Evolutionary conservation across 179 eudicot genomes (phyloP).

Genomic region (Dionaea muscipula): DNA sequence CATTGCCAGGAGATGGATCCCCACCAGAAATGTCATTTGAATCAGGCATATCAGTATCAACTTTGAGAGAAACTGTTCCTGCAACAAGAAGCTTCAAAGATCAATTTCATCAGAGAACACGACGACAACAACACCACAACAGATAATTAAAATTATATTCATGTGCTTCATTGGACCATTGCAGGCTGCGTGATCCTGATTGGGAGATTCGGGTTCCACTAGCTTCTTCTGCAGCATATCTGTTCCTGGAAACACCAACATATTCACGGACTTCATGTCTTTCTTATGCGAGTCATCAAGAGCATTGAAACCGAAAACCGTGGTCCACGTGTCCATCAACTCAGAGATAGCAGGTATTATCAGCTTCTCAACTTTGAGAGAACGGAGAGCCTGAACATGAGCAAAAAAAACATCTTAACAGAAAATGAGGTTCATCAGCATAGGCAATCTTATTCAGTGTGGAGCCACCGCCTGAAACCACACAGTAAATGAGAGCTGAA

Average conservation of each 20-base stretch:
- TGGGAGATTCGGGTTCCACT: constrained; percentile 13
- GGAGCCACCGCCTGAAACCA: too few relatives aligned
- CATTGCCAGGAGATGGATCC: constrained; percentile 24
- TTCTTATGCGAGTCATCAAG: constrained; percentile 49
- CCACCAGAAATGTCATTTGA: constrained; percentile 21
- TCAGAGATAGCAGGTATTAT: constrained; percentile 89
- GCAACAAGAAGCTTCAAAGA: constrained; percentile 8
- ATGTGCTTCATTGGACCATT: constrained; percentile 11
- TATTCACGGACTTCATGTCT: constrained; percentile 60
- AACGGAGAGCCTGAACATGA: constrained; percentile 46
- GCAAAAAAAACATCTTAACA: constrained; percentile 8
- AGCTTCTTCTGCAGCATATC: constrained; percentile 79
- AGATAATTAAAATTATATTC: background rate
- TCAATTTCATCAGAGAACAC: constrained; percentile 7
- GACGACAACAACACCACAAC: background rate
- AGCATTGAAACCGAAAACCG: constrained; percentile 52
- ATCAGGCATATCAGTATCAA: constrained; percentile 18
- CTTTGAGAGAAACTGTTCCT: constrained; percentile 22
- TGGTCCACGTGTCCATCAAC: constrained; percentile 88
- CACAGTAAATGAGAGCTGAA: too few relatives aligned
- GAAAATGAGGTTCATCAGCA: too few relatives aligned
- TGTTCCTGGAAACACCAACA: constrained; percentile 92
- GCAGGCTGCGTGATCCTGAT: constrained; percentile 15
- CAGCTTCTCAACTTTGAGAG: constrained; percentile 60
- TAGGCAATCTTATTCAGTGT: too few relatives aligned